Base-by-base conservation (phyloP, 257 asterid species). In the Handroanthus guayacan region DNA sequence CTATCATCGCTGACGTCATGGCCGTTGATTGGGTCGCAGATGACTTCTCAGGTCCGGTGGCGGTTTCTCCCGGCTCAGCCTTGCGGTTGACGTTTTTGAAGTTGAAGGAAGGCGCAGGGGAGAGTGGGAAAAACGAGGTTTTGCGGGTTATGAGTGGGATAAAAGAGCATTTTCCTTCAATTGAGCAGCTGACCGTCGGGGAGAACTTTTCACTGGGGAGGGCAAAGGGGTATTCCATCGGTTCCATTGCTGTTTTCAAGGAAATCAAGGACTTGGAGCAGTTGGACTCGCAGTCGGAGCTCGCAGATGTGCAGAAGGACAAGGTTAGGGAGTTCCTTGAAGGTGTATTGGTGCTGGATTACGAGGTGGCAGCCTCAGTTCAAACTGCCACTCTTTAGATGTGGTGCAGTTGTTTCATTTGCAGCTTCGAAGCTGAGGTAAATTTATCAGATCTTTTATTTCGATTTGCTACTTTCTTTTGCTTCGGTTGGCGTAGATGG, bases 131-230 rank as follows among this genome's bases (percentile, higher is more conserved):
- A 62, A 50, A 62, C 5, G 87, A 87, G 85, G 83, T 87, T n/a
- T 31, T 89, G 74, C 70, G 76, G 70, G 87, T 80, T 0, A 10
- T 81, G 71, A 81, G 83, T 5, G 90, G 87, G 39, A 67, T 90
- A 3, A 82, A 72, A 74, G 89, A 82, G 58, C 87, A 86, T 74
- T 80, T 90, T 54, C 36, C 80, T 16, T 57, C 79, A 66, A 80
- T 89, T 71, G 84, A 82, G 81, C 91, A 87, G 79, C 18, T 89
- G 80, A 92, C 84, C 2, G 85, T 66, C 3, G 97, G 96, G 62
- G 95, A 90, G 74, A 90, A 89, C 71, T 87, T 92, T 54, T 90
- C 96, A 9, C 91, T 90, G 2, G 92, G 56, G 34, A 88, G 97
- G 75, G 92, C 91, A 0, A 92, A 92, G 83, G 97, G 96, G 1